phyloP scores from a whole-genome alignment of 495 filamentous ascomycete genomes.

The Cetradonia linearis region DNA sequence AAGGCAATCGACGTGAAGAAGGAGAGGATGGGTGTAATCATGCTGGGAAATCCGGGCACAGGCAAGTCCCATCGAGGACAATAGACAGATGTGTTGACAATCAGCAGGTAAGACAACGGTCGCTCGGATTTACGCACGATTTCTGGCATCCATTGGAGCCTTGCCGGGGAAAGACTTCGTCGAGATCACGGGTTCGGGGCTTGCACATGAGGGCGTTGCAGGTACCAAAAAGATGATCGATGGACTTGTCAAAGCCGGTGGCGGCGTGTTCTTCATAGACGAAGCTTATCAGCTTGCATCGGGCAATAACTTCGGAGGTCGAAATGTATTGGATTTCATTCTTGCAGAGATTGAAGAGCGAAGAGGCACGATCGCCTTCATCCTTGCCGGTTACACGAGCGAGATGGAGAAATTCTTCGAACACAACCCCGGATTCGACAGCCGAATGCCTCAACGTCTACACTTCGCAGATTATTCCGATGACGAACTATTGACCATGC shows the following conservation, averaged over 20 bases:
- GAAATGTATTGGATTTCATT: conserved; percentile 60
- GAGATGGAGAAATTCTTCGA: conserved; percentile 73
- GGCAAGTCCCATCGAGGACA: background rate
- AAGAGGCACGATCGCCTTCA: conserved; percentile 63
- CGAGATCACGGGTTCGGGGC: conserved; percentile 59
- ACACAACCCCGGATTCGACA: conserved; percentile 65
- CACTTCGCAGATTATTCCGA: conserved; percentile 64
- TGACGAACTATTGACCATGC: conserved; percentile 49
- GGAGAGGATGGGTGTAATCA: background rate
- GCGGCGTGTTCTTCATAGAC: conserved; percentile 62
- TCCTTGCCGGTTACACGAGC: conserved; percentile 67
- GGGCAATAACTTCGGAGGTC: conserved; percentile 38
- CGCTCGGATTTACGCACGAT: conserved; percentile 63
- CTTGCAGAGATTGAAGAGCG: conserved; percentile 67
- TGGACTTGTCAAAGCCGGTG: conserved; percentile 41
- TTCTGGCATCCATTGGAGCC: conserved; percentile 51
- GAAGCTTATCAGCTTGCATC: conserved; percentile 62
- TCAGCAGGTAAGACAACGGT: conserved; percentile 69
- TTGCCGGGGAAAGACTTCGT: conserved; percentile 44
- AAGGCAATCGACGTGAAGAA: background rate
- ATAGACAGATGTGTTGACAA: conserved; percentile 21
- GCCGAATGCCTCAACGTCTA: conserved; percentile 57
- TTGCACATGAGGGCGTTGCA: conserved; percentile 52
- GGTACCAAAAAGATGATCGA: conserved; percentile 52
- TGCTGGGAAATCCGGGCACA: conserved; percentile 3